A percentile compares a stretch with the other conserved stretches of the same genome.
These are phyloP conservation scores for Dothiorella sarmentorum DNA, from an alignment of 2,329 filamentous ascomycete species.

Conservation along the genomic window DNA sequence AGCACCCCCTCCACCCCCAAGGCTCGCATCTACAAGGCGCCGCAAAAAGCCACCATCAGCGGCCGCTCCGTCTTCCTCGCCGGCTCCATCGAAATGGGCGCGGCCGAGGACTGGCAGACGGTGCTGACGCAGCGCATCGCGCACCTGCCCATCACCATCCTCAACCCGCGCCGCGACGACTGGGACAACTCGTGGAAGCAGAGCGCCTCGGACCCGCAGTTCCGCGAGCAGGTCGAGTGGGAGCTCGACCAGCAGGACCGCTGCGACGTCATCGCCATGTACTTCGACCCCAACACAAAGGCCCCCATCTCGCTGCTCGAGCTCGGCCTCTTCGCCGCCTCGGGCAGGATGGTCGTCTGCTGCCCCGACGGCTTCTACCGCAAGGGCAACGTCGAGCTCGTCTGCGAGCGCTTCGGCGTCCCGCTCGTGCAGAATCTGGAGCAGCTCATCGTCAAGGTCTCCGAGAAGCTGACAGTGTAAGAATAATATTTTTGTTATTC, in stretches of 20 bases:
- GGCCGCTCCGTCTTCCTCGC: slow-evolving; percentile 54
- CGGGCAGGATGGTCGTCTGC: slow-evolving; percentile 51
- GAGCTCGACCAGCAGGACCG: slow-evolving; percentile 56
- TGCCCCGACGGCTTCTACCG: slow-evolving; percentile 54
- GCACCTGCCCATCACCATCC: slow-evolving; percentile 51
- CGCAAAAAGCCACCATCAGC: slow-evolving; percentile 24
- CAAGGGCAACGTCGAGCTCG: slow-evolving; percentile 58
- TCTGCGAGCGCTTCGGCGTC: slow-evolving; percentile 51
- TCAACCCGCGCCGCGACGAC: slow-evolving; percentile 55
- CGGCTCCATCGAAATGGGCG: slow-evolving; percentile 51
- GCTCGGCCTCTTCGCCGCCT: slow-evolving; percentile 52
- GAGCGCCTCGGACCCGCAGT: slow-evolving; percentile 43
- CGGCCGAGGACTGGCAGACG: slow-evolving; percentile 52
- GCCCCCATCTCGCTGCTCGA: slow-evolving; percentile 60
- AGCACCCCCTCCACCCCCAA: slow-evolving; percentile 24
- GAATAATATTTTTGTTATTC: too few species aligned
- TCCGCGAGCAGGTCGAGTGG: slow-evolving; percentile 57
- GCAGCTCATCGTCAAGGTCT: slow-evolving; percentile 39
- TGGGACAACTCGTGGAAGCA: slow-evolving; percentile 57
- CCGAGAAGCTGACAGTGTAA: background rate
- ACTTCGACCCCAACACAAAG: slow-evolving; percentile 51
- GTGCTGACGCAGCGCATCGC: slow-evolving; percentile 36
- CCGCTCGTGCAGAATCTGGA: slow-evolving; percentile 43
- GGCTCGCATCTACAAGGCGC: slow-evolving; percentile 21
- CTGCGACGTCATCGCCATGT: slow-evolving; percentile 55